A percentile compares a stretch with the other conserved stretches of the same genome.
phyloP scores from a whole-genome alignment of 192 early-diverging fungal genomes.

The Coemansia sp. region DNA sequence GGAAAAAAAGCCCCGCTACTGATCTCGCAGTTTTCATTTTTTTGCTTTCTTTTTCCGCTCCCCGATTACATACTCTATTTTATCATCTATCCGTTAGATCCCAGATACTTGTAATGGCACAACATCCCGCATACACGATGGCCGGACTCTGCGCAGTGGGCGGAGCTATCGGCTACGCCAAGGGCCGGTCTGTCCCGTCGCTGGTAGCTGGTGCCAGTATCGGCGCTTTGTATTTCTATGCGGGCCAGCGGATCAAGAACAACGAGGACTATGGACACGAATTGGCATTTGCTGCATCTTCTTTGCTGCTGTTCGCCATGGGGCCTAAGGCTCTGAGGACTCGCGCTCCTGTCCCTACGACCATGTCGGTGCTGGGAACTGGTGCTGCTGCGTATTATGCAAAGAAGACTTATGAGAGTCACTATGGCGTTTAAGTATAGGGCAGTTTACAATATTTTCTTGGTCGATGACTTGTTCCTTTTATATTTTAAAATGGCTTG shows the following conservation, averaged over 20 bases:
- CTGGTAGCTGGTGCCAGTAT: constrained; percentile 45
- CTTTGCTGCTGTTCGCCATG: constrained; percentile 44
- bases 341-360: constrained; percentile 31
- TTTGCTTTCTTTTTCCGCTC: neutral
- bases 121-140: constrained; percentile 47
- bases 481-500: neutral
- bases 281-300: constrained; percentile 38
- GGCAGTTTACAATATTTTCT: neutral
- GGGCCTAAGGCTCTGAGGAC: constrained; percentile 47
- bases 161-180: constrained; percentile 44
- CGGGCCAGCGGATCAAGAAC: constrained; percentile 32
- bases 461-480: neutral
- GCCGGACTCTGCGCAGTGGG: constrained; percentile 46
- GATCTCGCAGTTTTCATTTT: neutral
- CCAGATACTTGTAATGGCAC: constrained; percentile 25
- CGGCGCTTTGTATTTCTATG: constrained; percentile 38
- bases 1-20: no score
- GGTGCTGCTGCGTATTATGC: constrained; percentile 37
- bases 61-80: neutral
- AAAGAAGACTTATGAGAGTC: constrained; percentile 47
- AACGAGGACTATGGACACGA: constrained; percentile 47
- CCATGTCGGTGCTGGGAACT: constrained; percentile 40
- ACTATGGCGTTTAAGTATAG: constrained; percentile 32
- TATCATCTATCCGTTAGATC: neutral
- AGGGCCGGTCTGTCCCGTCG: constrained; percentile 47